Base-by-base conservation (phyloP, 2,329 filamentous ascomycete genomes). In the Penicillium corylophilum region DNA sequence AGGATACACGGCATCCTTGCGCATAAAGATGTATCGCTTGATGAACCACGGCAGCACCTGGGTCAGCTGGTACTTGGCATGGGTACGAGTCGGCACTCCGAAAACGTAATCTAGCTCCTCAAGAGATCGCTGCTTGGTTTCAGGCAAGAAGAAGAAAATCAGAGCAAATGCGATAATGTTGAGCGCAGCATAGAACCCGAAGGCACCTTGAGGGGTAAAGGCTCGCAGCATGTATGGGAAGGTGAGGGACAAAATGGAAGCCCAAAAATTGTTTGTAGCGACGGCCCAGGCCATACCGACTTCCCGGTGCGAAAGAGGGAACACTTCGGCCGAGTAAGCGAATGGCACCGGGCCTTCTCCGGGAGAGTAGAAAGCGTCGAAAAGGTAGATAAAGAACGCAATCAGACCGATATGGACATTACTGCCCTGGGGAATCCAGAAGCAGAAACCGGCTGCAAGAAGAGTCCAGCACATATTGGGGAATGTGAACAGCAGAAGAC, bases 351-450 rank as follows among this genome's bases (percentile, higher is more conserved):
- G n/a, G n/a, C n/a, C n/a, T n/a, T n/a, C n/a, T n/a, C n/a, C n/a
- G n/a, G 83, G 82, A 1, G 82, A 85, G 68, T 89, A 89, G 68
- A 89, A 89, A 3, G 85, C 84, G 46, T 88, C 87, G 48, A 89
- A 86, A 63, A 88, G 86, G 69, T 86, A 61, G 16, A 65, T 74
- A 28, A 68, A 67, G 2, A 58, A 36, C 9, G 64, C 55, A 9
- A 68, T 53, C 23, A 64, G 29, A 4, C 54, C 63, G 0, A 60
- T 41, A 15, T 60, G 60, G 9, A 45, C 50, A 2, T 46, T 47
- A 12, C 43, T 42, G 18, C 46, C 24, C 1, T 44, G 15, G 0
- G 57, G 56, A 23, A 66, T 63, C 38, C 54, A 55, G 43, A 63
- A 66, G 38, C 63, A 66, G 7, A 56, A 51, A 0, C 60, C 54